Evolutionary conservation across 2,329 filamentous ascomycete genomes (phyloP).

Genomic region (Diaporthe sp.): DNA sequence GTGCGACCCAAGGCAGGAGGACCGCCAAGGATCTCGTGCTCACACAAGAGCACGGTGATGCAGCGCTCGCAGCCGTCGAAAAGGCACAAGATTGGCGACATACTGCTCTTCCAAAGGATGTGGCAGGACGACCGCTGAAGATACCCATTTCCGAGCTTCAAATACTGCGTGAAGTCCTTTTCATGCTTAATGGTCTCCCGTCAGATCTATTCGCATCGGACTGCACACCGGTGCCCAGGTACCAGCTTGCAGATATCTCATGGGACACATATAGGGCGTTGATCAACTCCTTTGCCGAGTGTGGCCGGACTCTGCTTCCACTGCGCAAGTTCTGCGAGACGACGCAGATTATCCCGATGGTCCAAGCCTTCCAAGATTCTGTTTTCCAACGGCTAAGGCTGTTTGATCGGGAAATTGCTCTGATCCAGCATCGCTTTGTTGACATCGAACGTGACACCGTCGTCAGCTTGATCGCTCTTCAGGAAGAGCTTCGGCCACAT

Average conservation of each 20-base stretch:
- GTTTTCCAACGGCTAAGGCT: conserved; percentile 68
- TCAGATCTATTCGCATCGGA: conserved; percentile 76
- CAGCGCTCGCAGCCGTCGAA: conserved; percentile 54
- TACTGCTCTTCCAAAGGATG: conserved; percentile 46
- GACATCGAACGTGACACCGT: conserved; percentile 65
- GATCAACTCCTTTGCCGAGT: conserved; percentile 62
- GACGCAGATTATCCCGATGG: conserved; percentile 66
- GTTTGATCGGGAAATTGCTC: conserved; percentile 72
- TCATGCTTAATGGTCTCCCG: conserved; percentile 85
- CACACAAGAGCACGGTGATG: conserved; percentile 50
- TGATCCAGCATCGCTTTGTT: conserved; percentile 73
- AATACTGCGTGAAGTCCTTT: conserved; percentile 81
- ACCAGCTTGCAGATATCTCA: conserved; percentile 63
- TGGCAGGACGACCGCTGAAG: conserved; percentile 53
- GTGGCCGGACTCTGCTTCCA: conserved; percentile 59
- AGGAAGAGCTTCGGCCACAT: conserved; percentile 67
- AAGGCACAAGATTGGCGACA: conserved; percentile 64
- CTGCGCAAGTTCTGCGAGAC: conserved; percentile 61
- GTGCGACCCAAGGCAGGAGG: conserved; percentile 45
- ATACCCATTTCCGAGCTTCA: conserved; percentile 77
- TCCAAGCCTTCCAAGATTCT: conserved; percentile 80
- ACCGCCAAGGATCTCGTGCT: conserved; percentile 51
- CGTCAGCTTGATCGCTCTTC: conserved; percentile 76
- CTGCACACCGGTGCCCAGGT: conserved; percentile 56
- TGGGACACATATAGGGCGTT: conserved; percentile 66